Conservation (phyloP, 2,329 filamentous ascomycete species). For the Cladosporium sp. region DNA sequence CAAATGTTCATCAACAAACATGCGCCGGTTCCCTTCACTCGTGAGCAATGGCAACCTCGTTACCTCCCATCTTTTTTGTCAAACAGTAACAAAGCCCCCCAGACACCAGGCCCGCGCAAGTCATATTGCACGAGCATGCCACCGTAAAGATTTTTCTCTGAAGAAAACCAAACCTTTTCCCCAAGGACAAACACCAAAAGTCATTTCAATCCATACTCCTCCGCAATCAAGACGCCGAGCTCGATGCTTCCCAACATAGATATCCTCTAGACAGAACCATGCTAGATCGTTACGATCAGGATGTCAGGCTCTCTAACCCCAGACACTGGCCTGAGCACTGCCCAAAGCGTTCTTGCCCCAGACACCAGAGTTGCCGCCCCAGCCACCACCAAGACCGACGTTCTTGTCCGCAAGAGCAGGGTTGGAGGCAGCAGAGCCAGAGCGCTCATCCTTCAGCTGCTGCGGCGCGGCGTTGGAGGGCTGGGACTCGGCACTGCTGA, state of each 20-base stretch:
- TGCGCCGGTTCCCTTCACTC: conserved; percentile 5
- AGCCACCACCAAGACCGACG: conserved; percentile 58
- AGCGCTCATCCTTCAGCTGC: conserved; percentile 54
- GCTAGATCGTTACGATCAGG: conserved; percentile 2
- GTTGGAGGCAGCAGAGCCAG: conserved; percentile 61
- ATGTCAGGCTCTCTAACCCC: conserved; percentile 65
- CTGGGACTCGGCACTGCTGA: conserved; percentile 56
- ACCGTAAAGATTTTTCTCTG: conserved; percentile 6
- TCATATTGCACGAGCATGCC: conserved; percentile 8
- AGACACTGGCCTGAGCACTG: conserved; percentile 75
- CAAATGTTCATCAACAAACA: conserved; percentile 10
- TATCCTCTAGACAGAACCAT: conserved; percentile 6
- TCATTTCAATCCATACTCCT: conserved; percentile 15
- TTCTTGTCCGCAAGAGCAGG: conserved; percentile 52
- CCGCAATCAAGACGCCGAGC: conserved; percentile 7
- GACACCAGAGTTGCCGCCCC: conserved; percentile 78
- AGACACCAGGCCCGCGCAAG: conserved; percentile 17
- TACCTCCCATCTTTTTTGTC: conserved; percentile 12
- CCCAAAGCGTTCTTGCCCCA: conserved; percentile 81
- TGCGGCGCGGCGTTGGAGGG: conserved; percentile 54
- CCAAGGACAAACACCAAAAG: conserved; percentile 14
- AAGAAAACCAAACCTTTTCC: not conserved
- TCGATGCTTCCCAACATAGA: conserved; percentile 8
- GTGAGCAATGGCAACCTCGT: conserved; percentile 9
- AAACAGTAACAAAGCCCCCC: conserved; percentile 14